Percentiles rank a stretch among this genome's conserved stretches.
Evolutionary conservation across 2,329 filamentous ascomycete genomes (phyloP).

Genomic region (Beauveria asiatica): DNA sequence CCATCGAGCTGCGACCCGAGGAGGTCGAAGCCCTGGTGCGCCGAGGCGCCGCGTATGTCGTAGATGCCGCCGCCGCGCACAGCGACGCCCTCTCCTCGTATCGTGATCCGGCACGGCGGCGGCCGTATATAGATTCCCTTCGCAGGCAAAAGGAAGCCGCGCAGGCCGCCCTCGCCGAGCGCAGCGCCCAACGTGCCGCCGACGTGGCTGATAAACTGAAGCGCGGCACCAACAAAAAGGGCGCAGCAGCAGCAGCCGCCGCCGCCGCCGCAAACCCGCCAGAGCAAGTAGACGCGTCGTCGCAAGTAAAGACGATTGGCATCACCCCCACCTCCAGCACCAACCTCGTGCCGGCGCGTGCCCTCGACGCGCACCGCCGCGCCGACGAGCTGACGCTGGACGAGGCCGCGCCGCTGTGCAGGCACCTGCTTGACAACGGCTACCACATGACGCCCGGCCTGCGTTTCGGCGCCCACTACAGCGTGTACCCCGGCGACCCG

Average conservation of each 20-base stretch:
- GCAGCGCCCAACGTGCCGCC: slow-evolving; percentile 27
- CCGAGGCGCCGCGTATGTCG: slow-evolving; percentile 65
- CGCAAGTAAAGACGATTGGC: slow-evolving; percentile 14
- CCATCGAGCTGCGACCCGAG: slow-evolving; percentile 83
- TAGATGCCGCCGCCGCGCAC: slow-evolving; percentile 71
- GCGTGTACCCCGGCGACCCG: slow-evolving; percentile 91
- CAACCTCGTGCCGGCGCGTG: slow-evolving; percentile 19
- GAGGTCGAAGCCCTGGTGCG: slow-evolving; percentile 77
- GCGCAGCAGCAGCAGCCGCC: background rate
- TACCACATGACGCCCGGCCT: slow-evolving; percentile 90
- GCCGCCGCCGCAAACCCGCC: background rate
- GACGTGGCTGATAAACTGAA: slow-evolving; percentile 20
- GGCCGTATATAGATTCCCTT: slow-evolving; percentile 55
- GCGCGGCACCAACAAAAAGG: slow-evolving; percentile 15
- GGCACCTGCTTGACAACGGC: slow-evolving; percentile 65
- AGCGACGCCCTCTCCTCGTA: slow-evolving; percentile 51
- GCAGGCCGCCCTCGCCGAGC: slow-evolving; percentile 31
- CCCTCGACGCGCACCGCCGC: slow-evolving; percentile 11
- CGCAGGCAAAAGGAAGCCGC: slow-evolving; percentile 34
- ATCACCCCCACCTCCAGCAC: slow-evolving; percentile 30
- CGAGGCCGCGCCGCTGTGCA: slow-evolving; percentile 55
- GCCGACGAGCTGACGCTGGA: slow-evolving; percentile 15
- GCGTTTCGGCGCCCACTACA: slow-evolving; percentile 89
- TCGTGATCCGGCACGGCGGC: slow-evolving; percentile 44
- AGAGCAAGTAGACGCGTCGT: background rate